phyloP scores from a whole-genome alignment of 495 filamentous ascomycete species.

The Sabuloglossum arenarium region DNA sequence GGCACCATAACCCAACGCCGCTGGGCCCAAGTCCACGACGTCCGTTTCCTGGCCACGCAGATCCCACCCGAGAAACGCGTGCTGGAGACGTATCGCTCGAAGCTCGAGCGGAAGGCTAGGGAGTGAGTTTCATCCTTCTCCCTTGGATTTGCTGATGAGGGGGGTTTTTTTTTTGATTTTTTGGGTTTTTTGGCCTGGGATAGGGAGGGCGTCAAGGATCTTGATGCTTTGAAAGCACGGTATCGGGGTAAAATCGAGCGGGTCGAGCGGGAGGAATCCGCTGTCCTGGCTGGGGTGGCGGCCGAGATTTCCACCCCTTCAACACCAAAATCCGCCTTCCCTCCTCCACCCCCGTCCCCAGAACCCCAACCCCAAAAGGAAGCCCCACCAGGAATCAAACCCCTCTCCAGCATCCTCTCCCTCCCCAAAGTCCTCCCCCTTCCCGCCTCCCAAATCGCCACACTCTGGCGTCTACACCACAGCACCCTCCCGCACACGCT shows the following conservation, averaged over 20 bases:
- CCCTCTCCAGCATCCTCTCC: constrained; percentile 66
- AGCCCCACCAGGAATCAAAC: constrained; percentile 40
- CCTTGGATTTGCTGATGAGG: neutral
- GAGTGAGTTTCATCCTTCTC: constrained; percentile 24
- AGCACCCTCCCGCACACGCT: constrained; percentile 45
- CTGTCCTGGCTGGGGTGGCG: neutral
- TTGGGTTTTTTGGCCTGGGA: neutral
- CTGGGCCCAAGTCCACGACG: constrained; percentile 82
- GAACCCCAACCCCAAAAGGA: constrained; percentile 2
- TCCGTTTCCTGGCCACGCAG: constrained; percentile 65
- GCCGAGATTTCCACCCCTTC: neutral
- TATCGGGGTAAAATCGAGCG: neutral
- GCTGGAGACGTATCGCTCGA: constrained; percentile 66
- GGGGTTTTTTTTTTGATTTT: neutral
- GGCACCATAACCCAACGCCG: neutral
- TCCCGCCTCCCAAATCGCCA: constrained; percentile 62
- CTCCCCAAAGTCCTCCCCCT: constrained; percentile 51
- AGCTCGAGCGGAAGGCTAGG: constrained; percentile 68
- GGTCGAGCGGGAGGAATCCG: neutral
- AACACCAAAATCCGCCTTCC: neutral
- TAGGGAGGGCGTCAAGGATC: neutral
- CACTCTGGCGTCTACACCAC: constrained; percentile 83
- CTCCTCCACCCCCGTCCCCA: neutral
- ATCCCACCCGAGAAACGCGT: constrained; percentile 35
- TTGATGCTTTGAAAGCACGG: neutral